Percentiles rank a stretch among this genome's conserved stretches.
Conservation (phyloP, 148 eudicot genomes). For the Fallopia convolvulus region DNA sequence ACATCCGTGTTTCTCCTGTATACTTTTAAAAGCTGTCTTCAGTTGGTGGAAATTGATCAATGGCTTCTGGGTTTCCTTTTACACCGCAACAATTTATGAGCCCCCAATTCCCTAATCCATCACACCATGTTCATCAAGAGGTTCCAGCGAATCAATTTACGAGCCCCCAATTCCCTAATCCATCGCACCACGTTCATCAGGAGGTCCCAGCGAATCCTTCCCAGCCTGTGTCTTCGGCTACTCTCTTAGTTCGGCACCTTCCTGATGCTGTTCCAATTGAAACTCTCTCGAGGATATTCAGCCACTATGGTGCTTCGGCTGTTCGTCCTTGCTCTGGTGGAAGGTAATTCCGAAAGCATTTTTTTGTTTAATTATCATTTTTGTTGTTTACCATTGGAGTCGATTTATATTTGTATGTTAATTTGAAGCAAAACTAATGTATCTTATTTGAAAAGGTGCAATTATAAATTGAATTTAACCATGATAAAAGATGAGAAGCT, state of each 20-base stretch:
- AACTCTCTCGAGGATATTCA: slow-evolving; percentile 64
- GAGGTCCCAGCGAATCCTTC: slow-evolving; percentile 1
- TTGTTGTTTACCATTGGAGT: background rate
- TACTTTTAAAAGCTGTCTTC: background rate
- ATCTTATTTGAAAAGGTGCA: no score
- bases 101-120: background rate
- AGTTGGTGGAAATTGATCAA: background rate
- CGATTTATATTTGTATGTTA: background rate
- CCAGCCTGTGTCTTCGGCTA: slow-evolving; percentile 24
- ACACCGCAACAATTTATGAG: background rate
- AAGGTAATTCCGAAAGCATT: slow-evolving; percentile 24
- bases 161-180: background rate
- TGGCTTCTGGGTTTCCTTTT: slow-evolving; percentile 5
- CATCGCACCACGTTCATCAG: slow-evolving; percentile 11
- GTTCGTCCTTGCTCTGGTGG: slow-evolving; percentile 59
- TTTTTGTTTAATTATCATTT: background rate
- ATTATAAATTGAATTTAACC: background rate
- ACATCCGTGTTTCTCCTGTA: background rate
- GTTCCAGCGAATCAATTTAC: background rate
- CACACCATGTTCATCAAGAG: slow-evolving; percentile 12
- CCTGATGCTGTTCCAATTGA: slow-evolving; percentile 74
- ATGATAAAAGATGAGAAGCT: background rate
- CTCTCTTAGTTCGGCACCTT: slow-evolving; percentile 74
- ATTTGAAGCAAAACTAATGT: background rate
- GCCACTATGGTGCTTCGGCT: slow-evolving; percentile 66